Conservation (phyloP, 83 land plant genomes). For the Larix sibirica region DNA sequence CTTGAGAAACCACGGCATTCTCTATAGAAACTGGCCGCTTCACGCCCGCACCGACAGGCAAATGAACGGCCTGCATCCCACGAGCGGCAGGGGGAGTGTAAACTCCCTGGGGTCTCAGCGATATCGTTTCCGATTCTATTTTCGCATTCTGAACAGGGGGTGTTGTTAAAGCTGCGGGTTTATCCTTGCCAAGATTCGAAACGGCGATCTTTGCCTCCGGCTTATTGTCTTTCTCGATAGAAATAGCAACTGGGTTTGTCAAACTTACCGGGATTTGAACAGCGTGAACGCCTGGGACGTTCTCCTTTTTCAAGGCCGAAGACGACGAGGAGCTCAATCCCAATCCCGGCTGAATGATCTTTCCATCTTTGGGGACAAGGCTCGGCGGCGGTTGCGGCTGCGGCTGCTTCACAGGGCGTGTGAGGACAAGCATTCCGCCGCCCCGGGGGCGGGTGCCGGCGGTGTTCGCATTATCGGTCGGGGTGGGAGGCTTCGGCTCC, state of each 20-base stretch:
- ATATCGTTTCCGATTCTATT: neutral
- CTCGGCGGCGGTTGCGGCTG: neutral
- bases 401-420: slow-evolving; percentile 7
- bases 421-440: slow-evolving; percentile 11
- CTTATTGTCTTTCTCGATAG: neutral
- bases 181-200: neutral
- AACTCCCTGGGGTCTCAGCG: slow-evolving; percentile 3
- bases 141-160: neutral
- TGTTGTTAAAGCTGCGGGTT: neutral
- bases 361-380: neutral
- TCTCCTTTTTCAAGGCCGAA: neutral
- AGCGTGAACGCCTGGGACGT: neutral
- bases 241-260: neutral
- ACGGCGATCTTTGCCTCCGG: neutral
- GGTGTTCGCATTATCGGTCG: neutral
- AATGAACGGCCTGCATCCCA: neutral
- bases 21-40: too few relatives aligned
- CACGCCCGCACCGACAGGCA: too few relatives aligned
- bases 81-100: slow-evolving; percentile 6
- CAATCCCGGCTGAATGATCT: neutral
- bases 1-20: neutral
- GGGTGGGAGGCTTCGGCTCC: slow-evolving; percentile 5
- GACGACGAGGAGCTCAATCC: neutral
- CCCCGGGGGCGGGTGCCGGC: neutral
- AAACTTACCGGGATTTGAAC: slow-evolving; percentile 1